A percentile compares a stretch with the other conserved stretches of the same genome.
Conservation (phyloP, 345 rosid species). For the Streptanthus diversifolius region DNA sequence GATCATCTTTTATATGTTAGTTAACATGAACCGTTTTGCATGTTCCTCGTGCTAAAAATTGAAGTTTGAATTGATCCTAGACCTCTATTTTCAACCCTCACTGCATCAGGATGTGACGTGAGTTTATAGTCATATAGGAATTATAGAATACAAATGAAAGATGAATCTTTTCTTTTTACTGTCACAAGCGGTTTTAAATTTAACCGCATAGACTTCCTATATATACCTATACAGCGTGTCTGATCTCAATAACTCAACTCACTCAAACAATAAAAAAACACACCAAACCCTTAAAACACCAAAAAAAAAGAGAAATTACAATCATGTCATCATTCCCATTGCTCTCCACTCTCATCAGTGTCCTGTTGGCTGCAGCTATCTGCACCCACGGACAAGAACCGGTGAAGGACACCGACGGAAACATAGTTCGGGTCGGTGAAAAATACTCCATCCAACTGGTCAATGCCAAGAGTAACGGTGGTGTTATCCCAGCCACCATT, state of each 20-base stretch:
- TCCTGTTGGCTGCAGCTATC: constrained; percentile 6
- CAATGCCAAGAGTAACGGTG: not conserved
- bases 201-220: not conserved
- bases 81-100: not conserved
- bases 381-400: not conserved
- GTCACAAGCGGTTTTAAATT: not conserved
- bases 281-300: not conserved
- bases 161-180: not conserved
- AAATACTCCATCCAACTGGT: constrained; percentile 16
- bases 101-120: not conserved
- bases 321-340: not conserved
- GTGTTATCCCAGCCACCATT: constrained; percentile 9
- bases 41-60: not conserved
- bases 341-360: constrained; percentile 2
- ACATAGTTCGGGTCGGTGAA: not conserved
- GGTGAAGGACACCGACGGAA: constrained; percentile 11
- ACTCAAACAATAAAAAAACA: not conserved
- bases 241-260: not conserved
- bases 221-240: not conserved
- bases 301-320: not conserved
- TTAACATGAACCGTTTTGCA: not conserved
- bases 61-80: not conserved
- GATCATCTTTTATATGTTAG: no score
- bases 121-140: not conserved
- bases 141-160: not conserved